These are phyloP conservation scores for Phalaenopsis aphrodite DNA, from an alignment of 106 monocot genomes.

Conservation along the genomic window DNA sequence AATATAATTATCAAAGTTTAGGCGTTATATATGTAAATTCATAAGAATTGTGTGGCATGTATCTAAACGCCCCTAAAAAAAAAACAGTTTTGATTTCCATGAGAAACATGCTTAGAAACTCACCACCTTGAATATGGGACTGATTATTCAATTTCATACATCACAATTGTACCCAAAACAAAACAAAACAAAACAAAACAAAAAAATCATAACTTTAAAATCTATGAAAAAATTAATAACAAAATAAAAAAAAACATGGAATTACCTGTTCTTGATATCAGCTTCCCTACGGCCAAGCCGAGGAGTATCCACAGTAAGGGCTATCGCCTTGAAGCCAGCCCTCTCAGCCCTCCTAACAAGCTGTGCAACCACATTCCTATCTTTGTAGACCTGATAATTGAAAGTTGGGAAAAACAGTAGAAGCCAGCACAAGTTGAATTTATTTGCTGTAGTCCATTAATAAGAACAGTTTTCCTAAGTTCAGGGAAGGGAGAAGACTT, in stretches of 20 bases:
- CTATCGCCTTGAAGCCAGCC: constrained; percentile 54
- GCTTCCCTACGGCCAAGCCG: constrained; percentile 58
- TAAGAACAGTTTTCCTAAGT: not conserved
- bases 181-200: not conserved
- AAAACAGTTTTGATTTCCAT: not conserved
- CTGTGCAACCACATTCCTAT: constrained; percentile 50
- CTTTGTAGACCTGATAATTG: constrained; percentile 39
- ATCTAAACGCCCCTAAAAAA: not conserved
- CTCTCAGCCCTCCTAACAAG: constrained; percentile 57
- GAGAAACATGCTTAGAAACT: not conserved
- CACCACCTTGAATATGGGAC: not conserved
- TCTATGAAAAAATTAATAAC: not conserved
- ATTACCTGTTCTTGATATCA: constrained; percentile 51
- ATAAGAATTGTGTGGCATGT: too few species aligned
- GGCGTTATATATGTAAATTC: too few species aligned
- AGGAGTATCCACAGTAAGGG: constrained; percentile 52
- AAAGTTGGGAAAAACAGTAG: not conserved
- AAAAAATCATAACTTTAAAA: not conserved
- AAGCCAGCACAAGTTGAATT: not conserved
- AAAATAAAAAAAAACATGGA: not conserved
- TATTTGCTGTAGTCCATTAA: not conserved
- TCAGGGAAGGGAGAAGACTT: constrained; percentile 11
- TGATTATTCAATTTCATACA: not conserved
- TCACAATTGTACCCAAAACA: not conserved
- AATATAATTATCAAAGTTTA: too few species aligned